Evolutionary conservation across 2,329 filamentous ascomycete genomes (phyloP).

Genomic region (Pseudogymnoascus sp.): DNA sequence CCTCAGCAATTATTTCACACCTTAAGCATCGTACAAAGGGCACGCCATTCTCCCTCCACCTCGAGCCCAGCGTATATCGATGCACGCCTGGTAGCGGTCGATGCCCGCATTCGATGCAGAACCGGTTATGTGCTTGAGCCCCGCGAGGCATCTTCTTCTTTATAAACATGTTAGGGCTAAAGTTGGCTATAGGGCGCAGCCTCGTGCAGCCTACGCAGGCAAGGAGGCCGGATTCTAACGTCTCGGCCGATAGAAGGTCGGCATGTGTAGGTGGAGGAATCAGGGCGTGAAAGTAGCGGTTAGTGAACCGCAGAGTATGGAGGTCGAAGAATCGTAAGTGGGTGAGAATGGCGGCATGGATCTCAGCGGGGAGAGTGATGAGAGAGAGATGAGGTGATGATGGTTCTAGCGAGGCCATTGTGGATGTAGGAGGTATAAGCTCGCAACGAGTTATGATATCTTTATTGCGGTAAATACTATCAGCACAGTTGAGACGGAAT

Average conservation of each 20-base stretch:
- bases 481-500: not conserved
- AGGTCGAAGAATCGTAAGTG: not conserved
- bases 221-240: not conserved
- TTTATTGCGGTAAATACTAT: not conserved
- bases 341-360: not conserved
- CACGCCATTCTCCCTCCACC: not conserved
- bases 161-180: not conserved
- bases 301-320: not conserved
- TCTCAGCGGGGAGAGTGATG: not conserved
- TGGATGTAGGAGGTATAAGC: not conserved
- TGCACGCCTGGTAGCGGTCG: not conserved
- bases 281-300: not conserved
- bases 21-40: not conserved
- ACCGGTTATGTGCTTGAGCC: not conserved
- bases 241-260: not conserved
- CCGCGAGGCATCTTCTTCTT: not conserved
- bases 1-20: not conserved
- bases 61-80: not conserved
- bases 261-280: not conserved
- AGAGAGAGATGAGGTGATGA: not conserved
- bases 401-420: not conserved
- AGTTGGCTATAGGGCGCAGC: not conserved
- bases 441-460: too few species aligned
- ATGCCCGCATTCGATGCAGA: not conserved
- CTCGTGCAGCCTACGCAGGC: not conserved